Conservation (phyloP, 169 alveolate species). For the Cryptosporidium meleagridis region DNA sequence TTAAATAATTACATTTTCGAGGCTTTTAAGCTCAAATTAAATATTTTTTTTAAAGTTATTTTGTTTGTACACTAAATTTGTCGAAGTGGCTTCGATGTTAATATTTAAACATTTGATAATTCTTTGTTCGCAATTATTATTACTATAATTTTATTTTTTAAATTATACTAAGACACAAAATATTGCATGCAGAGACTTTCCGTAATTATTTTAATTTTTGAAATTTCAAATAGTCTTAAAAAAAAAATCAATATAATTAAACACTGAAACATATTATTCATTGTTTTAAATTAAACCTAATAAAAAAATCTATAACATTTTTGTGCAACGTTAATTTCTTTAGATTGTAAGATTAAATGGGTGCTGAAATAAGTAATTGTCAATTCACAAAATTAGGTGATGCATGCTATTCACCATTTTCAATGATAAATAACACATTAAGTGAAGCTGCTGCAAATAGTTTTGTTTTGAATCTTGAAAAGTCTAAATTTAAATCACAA, state of each 20-base stretch:
- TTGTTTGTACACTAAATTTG: background rate
- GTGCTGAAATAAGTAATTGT: constrained; percentile 23
- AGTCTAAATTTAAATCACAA: background rate
- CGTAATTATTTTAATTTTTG: background rate
- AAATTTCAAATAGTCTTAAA: background rate
- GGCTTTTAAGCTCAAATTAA: background rate
- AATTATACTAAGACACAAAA: background rate
- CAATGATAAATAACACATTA: constrained; percentile 8
- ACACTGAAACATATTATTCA: background rate
- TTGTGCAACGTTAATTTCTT: background rate
- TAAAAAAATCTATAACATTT: background rate
- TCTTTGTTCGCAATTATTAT: background rate
- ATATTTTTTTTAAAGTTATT: background rate
- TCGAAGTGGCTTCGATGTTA: background rate
- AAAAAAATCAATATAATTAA: background rate
- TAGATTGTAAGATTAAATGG: background rate
- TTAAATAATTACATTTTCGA: background rate
- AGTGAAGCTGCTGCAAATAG: background rate
- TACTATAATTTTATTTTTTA: background rate
- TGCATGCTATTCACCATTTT: constrained; percentile 9
- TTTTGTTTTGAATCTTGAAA: constrained; percentile 30
- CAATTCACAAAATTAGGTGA: constrained; percentile 4
- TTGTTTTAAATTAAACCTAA: background rate
- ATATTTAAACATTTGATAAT: background rate
- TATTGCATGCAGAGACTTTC: constrained; percentile 56